phyloP scores from a whole-genome alignment of 495 filamentous ascomycete species.

The Xylaria acuta region DNA sequence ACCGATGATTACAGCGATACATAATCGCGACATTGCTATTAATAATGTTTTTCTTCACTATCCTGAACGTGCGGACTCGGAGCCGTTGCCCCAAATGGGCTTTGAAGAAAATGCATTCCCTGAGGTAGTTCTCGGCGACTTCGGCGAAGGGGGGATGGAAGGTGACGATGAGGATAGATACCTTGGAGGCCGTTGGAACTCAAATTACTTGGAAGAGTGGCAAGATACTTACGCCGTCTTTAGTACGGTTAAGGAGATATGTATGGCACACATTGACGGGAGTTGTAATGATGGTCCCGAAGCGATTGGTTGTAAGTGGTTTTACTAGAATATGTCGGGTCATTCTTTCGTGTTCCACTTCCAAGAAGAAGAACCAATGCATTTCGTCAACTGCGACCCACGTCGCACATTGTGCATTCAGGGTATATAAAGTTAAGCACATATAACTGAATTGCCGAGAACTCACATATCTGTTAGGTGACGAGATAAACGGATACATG shows the following conservation, averaged over 20 bases:
- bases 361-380: background rate
- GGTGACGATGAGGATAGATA: background rate
- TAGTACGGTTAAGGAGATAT: background rate
- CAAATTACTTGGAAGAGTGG: background rate
- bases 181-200: background rate
- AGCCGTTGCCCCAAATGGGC: background rate
- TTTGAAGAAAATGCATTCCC: constrained; percentile 20
- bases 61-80: background rate
- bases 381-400: background rate
- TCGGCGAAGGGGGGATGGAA: background rate
- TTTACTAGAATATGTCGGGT: background rate
- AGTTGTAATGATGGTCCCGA: background rate
- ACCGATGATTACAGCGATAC: background rate
- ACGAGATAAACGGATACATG: background rate
- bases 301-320: background rate
- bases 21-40: background rate
- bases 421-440: background rate
- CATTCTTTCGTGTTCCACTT: background rate
- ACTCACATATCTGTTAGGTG: background rate
- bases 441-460: background rate
- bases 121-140: constrained; percentile 17
- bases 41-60: constrained; percentile 25
- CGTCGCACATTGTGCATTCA: background rate
- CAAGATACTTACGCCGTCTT: constrained; percentile 16
- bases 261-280: background rate